Evolutionary conservation across 179 eudicot species (phyloP).

Genomic region (Sideroxylon spinosum): DNA sequence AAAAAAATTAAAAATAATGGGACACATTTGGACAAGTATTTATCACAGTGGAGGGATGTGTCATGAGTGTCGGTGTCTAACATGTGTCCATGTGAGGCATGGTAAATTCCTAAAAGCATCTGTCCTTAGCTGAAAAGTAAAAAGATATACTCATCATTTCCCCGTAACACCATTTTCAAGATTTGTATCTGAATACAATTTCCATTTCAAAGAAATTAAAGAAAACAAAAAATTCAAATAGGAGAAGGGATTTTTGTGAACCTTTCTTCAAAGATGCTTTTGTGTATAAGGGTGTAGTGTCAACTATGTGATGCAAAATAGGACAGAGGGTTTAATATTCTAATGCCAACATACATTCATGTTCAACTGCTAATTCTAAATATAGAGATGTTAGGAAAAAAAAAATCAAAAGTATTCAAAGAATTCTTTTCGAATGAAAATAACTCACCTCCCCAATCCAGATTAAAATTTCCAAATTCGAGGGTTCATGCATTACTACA

Average conservation of each 20-base stretch:
- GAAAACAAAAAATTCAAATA: not conserved
- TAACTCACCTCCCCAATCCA: slow-evolving; percentile 88
- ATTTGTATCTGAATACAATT: not conserved
- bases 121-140: too few species aligned
- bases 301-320: not conserved
- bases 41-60: too few species aligned
- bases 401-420: not conserved
- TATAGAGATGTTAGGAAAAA: not conserved
- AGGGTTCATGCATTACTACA: slow-evolving; percentile 50
- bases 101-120: too few species aligned
- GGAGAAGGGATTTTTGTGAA: not conserved
- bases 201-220: not conserved
- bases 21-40: too few species aligned
- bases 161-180: not conserved
- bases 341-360: not conserved
- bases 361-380: not conserved
- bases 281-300: not conserved
- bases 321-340: not conserved
- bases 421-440: not conserved
- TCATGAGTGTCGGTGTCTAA: too few species aligned
- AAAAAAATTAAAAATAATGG: too few species aligned
- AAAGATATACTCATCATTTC: too few species aligned
- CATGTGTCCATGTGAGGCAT: too few species aligned
- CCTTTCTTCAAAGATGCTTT: not conserved
- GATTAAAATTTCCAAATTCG: slow-evolving; percentile 77